Percentiles rank a stretch among this genome's conserved stretches.
phyloP scores from a whole-genome alignment of 345 rosid genomes.

The Carallia brachiata region DNA sequence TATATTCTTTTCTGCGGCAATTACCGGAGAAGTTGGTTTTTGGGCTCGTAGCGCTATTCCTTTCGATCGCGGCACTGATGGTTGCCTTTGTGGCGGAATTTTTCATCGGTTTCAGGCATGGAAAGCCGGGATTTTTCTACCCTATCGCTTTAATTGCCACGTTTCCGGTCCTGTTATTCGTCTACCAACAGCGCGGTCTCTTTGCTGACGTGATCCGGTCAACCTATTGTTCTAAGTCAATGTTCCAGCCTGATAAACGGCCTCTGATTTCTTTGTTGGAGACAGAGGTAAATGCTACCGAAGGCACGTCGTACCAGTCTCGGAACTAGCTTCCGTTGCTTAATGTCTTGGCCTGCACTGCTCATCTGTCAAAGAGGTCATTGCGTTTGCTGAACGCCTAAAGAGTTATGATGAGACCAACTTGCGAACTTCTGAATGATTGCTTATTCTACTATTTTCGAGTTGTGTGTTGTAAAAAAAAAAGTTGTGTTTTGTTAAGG shows the following conservation, averaged over 20 bases:
- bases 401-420: too few species aligned
- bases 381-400: too few species aligned
- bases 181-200: neutral
- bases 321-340: too few species aligned
- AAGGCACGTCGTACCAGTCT: too few species aligned
- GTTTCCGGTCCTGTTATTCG: neutral
- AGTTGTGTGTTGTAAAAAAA: too few species aligned
- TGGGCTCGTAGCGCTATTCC: constrained; percentile 5
- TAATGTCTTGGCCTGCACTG: too few species aligned
- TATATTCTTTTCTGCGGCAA: neutral
- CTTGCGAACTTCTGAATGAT: too few species aligned
- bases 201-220: neutral
- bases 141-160: constrained; percentile 5
- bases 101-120: constrained; percentile 4
- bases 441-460: too few species aligned
- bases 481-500: too few species aligned
- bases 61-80: constrained; percentile 22
- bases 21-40: constrained; percentile 8
- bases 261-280: neutral
- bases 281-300: neutral
- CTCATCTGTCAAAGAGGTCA: too few species aligned
- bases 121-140: neutral
- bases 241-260: neutral
- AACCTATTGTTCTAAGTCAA: neutral
- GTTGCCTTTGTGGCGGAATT: neutral